A percentile compares a stretch with the other conserved stretches of the same genome.
Evolutionary conservation across 352 stramenopile species (phyloP).

Genomic region (Peronospora tabacina): DNA sequence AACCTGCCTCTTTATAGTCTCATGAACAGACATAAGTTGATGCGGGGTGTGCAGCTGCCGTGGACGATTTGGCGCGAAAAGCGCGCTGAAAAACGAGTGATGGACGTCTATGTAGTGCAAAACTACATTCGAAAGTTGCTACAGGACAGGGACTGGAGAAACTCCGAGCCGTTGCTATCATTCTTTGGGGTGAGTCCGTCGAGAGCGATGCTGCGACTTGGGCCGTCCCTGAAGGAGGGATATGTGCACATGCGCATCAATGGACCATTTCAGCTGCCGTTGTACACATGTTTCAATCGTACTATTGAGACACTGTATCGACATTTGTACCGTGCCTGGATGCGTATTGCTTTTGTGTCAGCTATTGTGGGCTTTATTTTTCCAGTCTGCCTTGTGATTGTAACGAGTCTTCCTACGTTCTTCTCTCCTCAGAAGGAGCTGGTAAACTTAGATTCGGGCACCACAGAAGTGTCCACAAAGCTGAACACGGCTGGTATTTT

Average conservation of each 20-base stretch:
- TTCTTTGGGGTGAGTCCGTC: conserved; percentile 80
- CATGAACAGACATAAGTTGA: conserved; percentile 36
- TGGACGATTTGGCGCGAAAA: conserved; percentile 83
- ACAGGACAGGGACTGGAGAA: conserved; percentile 52
- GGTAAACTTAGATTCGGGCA: conserved; percentile 32
- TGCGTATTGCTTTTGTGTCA: conserved; percentile 79
- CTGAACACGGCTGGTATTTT: conserved; percentile 48
- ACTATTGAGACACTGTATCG: conserved; percentile 77
- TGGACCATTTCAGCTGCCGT: conserved; percentile 73
- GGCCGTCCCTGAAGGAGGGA: conserved; percentile 75
- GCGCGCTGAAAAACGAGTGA: conserved; percentile 56
- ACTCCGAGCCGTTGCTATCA: conserved; percentile 67
- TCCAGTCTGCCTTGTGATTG: conserved; percentile 59
- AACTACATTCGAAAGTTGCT: conserved; percentile 64
- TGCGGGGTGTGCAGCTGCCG: conserved; percentile 45
- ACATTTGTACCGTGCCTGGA: conserved; percentile 81
- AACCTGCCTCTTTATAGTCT: conserved; percentile 50
- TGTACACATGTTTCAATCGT: conserved; percentile 81
- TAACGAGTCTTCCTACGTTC: conserved; percentile 62
- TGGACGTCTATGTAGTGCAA: conserved; percentile 64
- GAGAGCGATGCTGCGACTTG: conserved; percentile 62
- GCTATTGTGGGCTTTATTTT: conserved; percentile 78
- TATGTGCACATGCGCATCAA: conserved; percentile 88
- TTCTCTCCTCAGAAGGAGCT: conserved; percentile 57
- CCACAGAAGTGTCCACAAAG: conserved; percentile 39